Conservation (phyloP, 805 yeast species). For the Torulaspora quercuum region DNA sequence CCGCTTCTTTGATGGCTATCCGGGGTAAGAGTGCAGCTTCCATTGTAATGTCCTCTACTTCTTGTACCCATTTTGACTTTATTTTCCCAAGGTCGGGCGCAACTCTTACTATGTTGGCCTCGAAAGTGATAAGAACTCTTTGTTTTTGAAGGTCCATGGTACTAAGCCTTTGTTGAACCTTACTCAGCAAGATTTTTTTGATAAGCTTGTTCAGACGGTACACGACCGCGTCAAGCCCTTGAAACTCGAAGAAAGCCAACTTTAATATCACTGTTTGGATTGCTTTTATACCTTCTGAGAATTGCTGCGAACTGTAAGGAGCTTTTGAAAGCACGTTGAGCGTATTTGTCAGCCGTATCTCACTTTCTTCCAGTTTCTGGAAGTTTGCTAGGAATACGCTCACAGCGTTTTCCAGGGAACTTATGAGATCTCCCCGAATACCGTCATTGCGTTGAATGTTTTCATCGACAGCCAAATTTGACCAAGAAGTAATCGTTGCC, state of each 20-base stretch:
- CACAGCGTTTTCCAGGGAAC: constrained; percentile 43
- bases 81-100: constrained; percentile 1
- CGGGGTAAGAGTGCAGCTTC: too few species aligned
- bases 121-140: constrained; percentile 4
- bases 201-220: constrained; percentile 9
- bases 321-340: constrained; percentile 1
- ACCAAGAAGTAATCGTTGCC: constrained; percentile 51
- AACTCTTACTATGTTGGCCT: constrained; percentile 2
- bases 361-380: constrained; percentile 32
- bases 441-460: constrained; percentile 20
- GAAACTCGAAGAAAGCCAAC: constrained; percentile 2
- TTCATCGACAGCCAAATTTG: constrained; percentile 32
- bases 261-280: constrained; percentile 11
- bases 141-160: constrained; percentile 1
- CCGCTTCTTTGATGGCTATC: too few species aligned
- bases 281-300: not conserved
- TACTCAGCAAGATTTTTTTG: constrained; percentile 1
- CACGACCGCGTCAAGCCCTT: constrained; percentile 1
- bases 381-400: constrained; percentile 36
- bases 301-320: not conserved
- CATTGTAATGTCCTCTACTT: constrained; percentile 3
- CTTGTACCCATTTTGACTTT: constrained; percentile 7
- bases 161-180: constrained; percentile 1
- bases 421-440: not conserved
- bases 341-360: constrained; percentile 1